Evolutionary conservation across 768 basidiomycete genomes (phyloP).

Genomic region (Pleurotus citrinopileatus): DNA sequence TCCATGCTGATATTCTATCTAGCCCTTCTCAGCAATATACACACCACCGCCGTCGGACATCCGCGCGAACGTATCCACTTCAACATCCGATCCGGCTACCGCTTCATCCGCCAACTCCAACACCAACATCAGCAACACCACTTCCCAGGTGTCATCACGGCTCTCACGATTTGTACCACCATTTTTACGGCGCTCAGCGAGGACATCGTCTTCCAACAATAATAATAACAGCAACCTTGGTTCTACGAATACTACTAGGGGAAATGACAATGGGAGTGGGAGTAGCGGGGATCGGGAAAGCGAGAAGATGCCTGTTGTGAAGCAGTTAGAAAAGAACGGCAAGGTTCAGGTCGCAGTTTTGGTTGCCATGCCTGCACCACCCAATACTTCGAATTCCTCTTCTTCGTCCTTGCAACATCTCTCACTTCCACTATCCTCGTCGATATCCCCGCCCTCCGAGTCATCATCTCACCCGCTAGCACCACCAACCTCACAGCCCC

Average conservation of each 20-base stretch:
- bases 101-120: background rate
- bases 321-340: constrained; percentile 10
- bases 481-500: background rate
- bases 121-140: background rate
- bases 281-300: background rate
- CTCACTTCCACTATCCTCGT: constrained; percentile 5
- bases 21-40: constrained; percentile 22
- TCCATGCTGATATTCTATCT: constrained; percentile 3
- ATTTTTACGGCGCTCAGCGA: constrained; percentile 12
- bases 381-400: constrained; percentile 2
- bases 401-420: background rate
- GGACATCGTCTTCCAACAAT: constrained; percentile 7
- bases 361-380: constrained; percentile 39
- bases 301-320: constrained; percentile 7
- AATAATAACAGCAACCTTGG: background rate
- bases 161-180: constrained; percentile 7
- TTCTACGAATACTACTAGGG: background rate
- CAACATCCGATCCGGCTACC: background rate
- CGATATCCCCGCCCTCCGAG: background rate
- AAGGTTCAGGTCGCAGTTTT: constrained; percentile 37
- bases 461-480: background rate
- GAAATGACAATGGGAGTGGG: background rate
- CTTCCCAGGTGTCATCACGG: background rate
- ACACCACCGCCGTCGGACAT: background rate
- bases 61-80: background rate